A percentile compares a stretch with the other conserved stretches of the same genome.
These are phyloP conservation scores for Przewalskia tangutica DNA, from an alignment of 257 asterid species.

Conservation along the genomic window DNA sequence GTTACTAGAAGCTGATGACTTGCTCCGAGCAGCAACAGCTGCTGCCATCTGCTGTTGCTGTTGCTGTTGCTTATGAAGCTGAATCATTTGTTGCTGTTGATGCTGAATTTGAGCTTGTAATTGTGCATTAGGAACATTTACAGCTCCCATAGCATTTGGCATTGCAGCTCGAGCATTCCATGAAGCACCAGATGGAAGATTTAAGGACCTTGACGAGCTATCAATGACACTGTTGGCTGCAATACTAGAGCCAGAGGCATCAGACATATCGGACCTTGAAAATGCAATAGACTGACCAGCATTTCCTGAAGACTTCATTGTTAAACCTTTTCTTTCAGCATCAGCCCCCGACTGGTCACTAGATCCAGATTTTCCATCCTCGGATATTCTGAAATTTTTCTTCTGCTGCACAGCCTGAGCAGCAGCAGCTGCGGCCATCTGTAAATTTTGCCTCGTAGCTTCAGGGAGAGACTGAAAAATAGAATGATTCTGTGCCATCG, in stretches of 20 bases:
- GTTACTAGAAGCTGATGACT: constrained; percentile 31
- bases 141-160: constrained; percentile 23
- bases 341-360: constrained; percentile 37
- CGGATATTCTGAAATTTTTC: constrained; percentile 47
- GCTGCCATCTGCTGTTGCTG: constrained; percentile 35
- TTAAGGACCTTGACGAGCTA: constrained; percentile 40
- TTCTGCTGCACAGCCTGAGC: constrained; percentile 45
- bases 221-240: constrained; percentile 40
- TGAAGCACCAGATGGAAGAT: constrained; percentile 26
- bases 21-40: constrained; percentile 30
- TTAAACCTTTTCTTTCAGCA: constrained; percentile 49
- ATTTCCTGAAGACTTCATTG: constrained; percentile 30
- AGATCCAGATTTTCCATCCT: constrained; percentile 48
- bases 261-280: constrained; percentile 47
- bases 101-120: constrained; percentile 41
- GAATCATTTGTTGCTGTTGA: constrained; percentile 33
- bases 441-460: constrained; percentile 54
- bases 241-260: constrained; percentile 28
- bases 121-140: constrained; percentile 38
- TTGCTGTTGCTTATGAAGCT: constrained; percentile 37
- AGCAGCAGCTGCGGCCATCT: constrained; percentile 56
- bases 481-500: constrained; percentile 70
- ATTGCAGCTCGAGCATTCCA: constrained; percentile 40
- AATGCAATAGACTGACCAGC: constrained; percentile 71
- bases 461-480: constrained; percentile 60